phyloP scores from a whole-genome alignment of 306 rosid species.

The Fragaria ananassa region DNA sequence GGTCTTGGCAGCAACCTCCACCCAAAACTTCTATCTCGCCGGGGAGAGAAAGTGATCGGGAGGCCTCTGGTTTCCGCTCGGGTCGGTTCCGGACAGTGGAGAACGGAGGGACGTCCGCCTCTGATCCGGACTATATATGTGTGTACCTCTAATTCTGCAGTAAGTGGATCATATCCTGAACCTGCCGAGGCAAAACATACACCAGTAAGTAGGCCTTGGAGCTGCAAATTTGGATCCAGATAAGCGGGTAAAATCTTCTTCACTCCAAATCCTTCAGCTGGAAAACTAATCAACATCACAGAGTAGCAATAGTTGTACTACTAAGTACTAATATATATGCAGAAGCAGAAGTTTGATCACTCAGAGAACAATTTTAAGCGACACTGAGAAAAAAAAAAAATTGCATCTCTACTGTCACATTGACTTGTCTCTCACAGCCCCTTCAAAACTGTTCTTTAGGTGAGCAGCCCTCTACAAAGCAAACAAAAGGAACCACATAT shows the following conservation, averaged over 20 bases:
- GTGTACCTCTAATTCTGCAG: constrained; percentile 41
- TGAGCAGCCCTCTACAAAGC: not conserved
- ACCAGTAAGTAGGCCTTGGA: constrained; percentile 59
- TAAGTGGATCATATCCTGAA: constrained; percentile 71
- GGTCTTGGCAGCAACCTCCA: no score
- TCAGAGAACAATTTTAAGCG: no score
- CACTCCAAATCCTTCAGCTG: constrained; percentile 57
- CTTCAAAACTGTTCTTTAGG: no score
- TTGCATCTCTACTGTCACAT: no score
- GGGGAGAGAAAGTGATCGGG: no score
- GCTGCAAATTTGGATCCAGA: constrained; percentile 49
- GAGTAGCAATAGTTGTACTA: not conserved
- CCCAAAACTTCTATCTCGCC: no score
- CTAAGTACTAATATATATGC: not conserved
- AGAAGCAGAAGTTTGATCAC: not conserved
- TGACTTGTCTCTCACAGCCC: no score
- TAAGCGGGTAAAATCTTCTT: constrained; percentile 59
- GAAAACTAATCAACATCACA: not conserved
- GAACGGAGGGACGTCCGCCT: no score
- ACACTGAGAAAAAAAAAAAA: no score
- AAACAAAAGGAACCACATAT: not conserved
- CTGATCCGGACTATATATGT: not conserved
- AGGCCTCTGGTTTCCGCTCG: no score
- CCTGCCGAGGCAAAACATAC: constrained; percentile 79
- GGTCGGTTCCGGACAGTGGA: no score